Percentiles rank a stretch among this genome's conserved stretches.
These are phyloP conservation scores for Pseudonitzschia multistriata DNA, from an alignment of 108 stramenopile genomes.

Conservation along the genomic window DNA sequence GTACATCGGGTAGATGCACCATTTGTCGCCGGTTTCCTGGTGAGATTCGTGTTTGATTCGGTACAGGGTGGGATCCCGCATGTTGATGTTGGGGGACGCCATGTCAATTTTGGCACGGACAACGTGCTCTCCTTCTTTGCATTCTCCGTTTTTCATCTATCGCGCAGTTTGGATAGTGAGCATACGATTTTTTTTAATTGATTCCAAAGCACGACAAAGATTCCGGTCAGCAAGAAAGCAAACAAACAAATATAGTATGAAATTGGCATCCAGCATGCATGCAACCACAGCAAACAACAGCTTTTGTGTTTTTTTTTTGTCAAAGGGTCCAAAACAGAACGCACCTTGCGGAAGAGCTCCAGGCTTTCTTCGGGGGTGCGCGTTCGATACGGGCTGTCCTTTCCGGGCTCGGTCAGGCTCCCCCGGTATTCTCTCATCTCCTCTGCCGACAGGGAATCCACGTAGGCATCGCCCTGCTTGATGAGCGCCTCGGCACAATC, in stretches of 20 bases:
- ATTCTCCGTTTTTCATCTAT: slow-evolving; percentile 72
- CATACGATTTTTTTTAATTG: background rate
- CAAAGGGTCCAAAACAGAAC: background rate
- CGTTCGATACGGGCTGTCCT: slow-evolving; percentile 73
- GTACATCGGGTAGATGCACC: slow-evolving; percentile 96
- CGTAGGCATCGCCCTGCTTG: slow-evolving; percentile 77
- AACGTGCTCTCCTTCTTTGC: slow-evolving; percentile 70
- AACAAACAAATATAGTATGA: background rate
- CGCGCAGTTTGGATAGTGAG: background rate
- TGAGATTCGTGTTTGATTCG: slow-evolving; percentile 90
- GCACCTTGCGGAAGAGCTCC: slow-evolving; percentile 69
- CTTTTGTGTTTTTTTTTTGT: too few species aligned
- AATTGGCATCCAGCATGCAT: background rate
- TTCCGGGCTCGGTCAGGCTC: slow-evolving; percentile 80
- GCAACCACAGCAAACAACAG: too few species aligned
- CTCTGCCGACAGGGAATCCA: slow-evolving; percentile 80
- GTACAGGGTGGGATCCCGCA: slow-evolving; percentile 89
- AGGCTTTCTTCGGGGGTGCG: slow-evolving; percentile 74
- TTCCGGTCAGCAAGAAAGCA: background rate
- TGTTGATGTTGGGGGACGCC: slow-evolving; percentile 87
- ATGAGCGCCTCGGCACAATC: slow-evolving; percentile 80
- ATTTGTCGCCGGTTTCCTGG: slow-evolving; percentile 85
- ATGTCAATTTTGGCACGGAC: slow-evolving; percentile 92
- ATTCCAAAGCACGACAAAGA: background rate
- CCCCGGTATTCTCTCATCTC: slow-evolving; percentile 91